Base-by-base conservation (phyloP, 73 alveolate genomes). In the Stentor coeruleus region DNA sequence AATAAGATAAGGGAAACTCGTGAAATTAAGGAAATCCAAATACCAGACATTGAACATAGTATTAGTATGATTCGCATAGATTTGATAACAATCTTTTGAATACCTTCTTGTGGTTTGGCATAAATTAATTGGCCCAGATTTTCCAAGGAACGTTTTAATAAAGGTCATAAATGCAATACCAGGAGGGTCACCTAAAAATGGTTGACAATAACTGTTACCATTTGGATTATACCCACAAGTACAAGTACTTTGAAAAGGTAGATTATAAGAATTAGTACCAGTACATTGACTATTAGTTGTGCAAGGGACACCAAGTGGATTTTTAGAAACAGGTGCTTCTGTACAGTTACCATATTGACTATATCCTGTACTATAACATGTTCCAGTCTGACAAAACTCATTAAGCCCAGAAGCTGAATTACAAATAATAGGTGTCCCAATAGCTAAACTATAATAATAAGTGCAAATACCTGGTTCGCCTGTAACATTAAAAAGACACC, bases 181-280 rank as follows among this genome's bases (percentile, higher is more conserved):
- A 20, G 73, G 73, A 31, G 73, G 35, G 2, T 57, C 73, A 20
- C 73, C 73, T 20, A 57, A 20, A 2, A 20, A 31, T 20, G 73
- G 35, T 57, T n/a, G 28, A 57, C 73, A 57, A 2, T 57, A 57
- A 31, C 73, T 57, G 73, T n/a, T 57, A n/a, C 73, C 73, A 57
- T n/a, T 57, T 57, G 73, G 73, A 31, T 57, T 57, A 2, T 57
- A 57, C 28, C 73, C 73, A 57, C 73, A 57, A 20, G 73, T 57
- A 2, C 73, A 57, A 2, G 73, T 57, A 20, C 73, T 31, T 2
- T 57, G 73, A 31, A 57, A 57, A 0, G 73, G 0, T 57, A 20
- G 73, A 57, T 31, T 31, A 1, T 20, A 57, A 57, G 73, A 57
- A 57, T 57, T 57, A n/a, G 28, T 57, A 31, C 35, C 73, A 2